Conservation (phyloP, 2,329 filamentous ascomycete species). For the Endocalyx cinctus region DNA sequence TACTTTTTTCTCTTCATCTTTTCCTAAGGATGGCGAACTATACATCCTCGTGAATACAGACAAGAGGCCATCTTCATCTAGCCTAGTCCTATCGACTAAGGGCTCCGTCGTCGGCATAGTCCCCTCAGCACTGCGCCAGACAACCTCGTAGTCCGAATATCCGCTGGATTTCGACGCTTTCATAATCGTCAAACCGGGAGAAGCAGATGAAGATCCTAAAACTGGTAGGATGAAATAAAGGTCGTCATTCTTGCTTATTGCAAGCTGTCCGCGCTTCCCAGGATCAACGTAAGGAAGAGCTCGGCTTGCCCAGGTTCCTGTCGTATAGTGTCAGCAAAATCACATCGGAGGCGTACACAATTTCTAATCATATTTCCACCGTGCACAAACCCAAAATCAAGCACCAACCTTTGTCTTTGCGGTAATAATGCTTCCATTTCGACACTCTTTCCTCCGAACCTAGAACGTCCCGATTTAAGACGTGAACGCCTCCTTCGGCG, state of each 20-base stretch:
- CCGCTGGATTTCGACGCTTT: slow-evolving; percentile 20
- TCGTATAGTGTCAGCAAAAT: too few species aligned
- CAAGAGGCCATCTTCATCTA: slow-evolving; percentile 30
- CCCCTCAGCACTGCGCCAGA: slow-evolving; percentile 34
- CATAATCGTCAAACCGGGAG: slow-evolving; percentile 26
- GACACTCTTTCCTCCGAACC: slow-evolving; percentile 18
- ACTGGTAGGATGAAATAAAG: slow-evolving; percentile 34
- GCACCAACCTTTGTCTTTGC: too few species aligned
- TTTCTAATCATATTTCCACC: too few species aligned
- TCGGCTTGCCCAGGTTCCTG: slow-evolving; percentile 30
- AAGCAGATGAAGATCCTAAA: too few species aligned
- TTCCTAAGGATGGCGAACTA: too few species aligned
- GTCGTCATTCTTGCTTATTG: slow-evolving; percentile 28
- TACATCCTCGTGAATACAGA: slow-evolving; percentile 29
- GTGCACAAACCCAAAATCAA: too few species aligned
- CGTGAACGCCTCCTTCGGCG: slow-evolving; percentile 39
- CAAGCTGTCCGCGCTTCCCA: slow-evolving; percentile 32
- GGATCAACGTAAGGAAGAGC: slow-evolving; percentile 26
- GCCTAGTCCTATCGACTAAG: slow-evolving; percentile 31
- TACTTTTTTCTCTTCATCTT: slow-evolving; percentile 7
- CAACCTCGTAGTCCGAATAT: slow-evolving; percentile 29
- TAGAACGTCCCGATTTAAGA: slow-evolving; percentile 41
- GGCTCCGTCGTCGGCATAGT: slow-evolving; percentile 34
- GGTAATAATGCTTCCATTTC: slow-evolving; percentile 37
- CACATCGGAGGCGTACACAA: too few species aligned